A percentile compares a stretch with the other conserved stretches of the same genome.
Evolutionary conservation across 352 stramenopile genomes (phyloP).

Genomic region (Pythium sukuiense): DNA sequence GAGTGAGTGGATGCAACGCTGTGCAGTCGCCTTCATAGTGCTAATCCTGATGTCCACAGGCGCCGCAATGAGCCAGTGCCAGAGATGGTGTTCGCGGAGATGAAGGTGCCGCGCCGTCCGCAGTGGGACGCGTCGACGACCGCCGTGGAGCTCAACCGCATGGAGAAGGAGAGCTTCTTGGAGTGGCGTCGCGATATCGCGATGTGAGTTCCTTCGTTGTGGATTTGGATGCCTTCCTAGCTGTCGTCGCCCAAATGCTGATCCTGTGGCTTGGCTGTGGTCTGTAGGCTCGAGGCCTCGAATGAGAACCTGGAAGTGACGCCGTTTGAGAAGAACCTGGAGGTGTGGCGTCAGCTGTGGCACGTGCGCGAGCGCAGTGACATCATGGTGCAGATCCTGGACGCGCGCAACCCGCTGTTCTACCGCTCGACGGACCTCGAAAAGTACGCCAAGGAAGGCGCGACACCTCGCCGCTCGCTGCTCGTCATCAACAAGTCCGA

Average conservation of each 20-base stretch:
- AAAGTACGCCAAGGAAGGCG: slow-evolving; percentile 93
- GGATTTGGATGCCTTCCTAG: too few species aligned
- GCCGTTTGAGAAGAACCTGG: slow-evolving; percentile 99
- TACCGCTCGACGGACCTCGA: slow-evolving; percentile 96
- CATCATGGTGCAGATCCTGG: slow-evolving; percentile 98
- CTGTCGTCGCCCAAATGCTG: neutral
- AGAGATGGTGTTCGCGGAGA: slow-evolving; percentile 92
- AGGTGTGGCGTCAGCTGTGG: slow-evolving; percentile 99
- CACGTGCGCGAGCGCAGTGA: slow-evolving; percentile 97
- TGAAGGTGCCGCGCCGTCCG: slow-evolving; percentile 96
- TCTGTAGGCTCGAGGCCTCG: slow-evolving; percentile 65
- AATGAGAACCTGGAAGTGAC: slow-evolving; percentile 91
- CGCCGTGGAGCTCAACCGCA: slow-evolving; percentile 92
- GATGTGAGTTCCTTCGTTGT: slow-evolving; percentile 47
- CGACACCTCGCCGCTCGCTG: slow-evolving; percentile 88
- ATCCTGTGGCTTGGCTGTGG: slow-evolving; percentile 15
- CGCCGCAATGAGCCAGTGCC: slow-evolving; percentile 54
- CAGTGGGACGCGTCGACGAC: slow-evolving; percentile 95
- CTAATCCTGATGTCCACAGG: slow-evolving; percentile 27
- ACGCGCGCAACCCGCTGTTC: slow-evolving; percentile 98
- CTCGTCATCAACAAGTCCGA: slow-evolving; percentile 99
- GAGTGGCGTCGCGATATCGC: slow-evolving; percentile 97
- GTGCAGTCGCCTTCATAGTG: neutral
- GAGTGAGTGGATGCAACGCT: slow-evolving; percentile 42
- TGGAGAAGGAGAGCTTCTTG: slow-evolving; percentile 98